phyloP scores from a whole-genome alignment of 1,284 basidiomycete species.

The Trametes versicolor region DNA sequence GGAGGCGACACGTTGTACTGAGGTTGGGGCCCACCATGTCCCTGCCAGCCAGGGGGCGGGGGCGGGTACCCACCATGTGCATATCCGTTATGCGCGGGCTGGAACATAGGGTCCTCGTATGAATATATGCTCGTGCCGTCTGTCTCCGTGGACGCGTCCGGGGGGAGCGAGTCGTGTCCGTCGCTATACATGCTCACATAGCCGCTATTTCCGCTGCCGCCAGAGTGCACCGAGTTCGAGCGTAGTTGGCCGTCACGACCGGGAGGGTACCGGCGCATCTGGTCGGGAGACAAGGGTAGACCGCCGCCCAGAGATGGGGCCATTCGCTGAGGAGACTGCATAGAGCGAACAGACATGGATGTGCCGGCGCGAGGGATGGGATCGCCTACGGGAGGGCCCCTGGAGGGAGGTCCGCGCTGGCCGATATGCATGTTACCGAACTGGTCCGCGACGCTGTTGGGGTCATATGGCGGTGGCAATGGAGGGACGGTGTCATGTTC shows the following conservation, averaged over 20 bases:
- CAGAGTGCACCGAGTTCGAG: constrained; percentile 43
- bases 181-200: constrained; percentile 41
- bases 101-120: constrained; percentile 45
- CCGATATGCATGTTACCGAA: constrained; percentile 58
- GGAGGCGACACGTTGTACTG: constrained; percentile 43
- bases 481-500: constrained; percentile 45
- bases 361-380: constrained; percentile 56
- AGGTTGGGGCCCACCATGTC: constrained; percentile 45
- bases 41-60: constrained; percentile 46
- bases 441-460: constrained; percentile 54
- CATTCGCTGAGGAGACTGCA: constrained; percentile 44
- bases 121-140: constrained; percentile 48
- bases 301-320: constrained; percentile 32
- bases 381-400: constrained; percentile 34
- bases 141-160: constrained; percentile 37
- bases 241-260: constrained; percentile 34
- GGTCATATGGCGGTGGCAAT: constrained; percentile 50
- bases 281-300: constrained; percentile 39
- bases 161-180: constrained; percentile 35
- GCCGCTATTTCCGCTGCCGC: constrained; percentile 39
- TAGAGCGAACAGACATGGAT: constrained; percentile 58
- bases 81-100: constrained; percentile 29
- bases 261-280: constrained; percentile 35
- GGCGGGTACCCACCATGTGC: constrained; percentile 40
- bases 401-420: constrained; percentile 46